Evolutionary conservation across 768 basidiomycete species (phyloP), one percentile per base, ranked within the genome.

Genomic region (Lactifluus echinatus): DNA sequence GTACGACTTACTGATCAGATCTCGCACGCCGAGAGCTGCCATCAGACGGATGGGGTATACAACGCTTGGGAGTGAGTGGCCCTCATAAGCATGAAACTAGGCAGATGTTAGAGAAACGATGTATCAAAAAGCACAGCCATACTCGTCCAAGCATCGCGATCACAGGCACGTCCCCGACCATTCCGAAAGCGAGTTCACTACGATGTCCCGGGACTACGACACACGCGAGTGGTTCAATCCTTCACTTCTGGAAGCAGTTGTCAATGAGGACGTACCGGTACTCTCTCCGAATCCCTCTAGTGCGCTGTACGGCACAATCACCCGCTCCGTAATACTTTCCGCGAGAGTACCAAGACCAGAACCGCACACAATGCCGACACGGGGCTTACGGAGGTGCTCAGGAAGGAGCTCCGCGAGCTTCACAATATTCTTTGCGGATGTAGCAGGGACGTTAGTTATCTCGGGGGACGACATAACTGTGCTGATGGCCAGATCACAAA

Each of bases 71-170:
- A 91, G 73, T 24, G 75, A 69, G 65, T 92, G 83, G 2, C 93
- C 93, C 71, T 95, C 92, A 62, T 93, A 95, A 1, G 81, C 76
- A 68, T 92, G 90, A 64, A 92, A 87, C 89, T 91, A 63, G 53
- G 19, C 53, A 56, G 51, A 42, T 26, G 36, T 54, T 36, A 45
- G 33, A 10, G 19, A 23, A 8, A 45, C 26, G 4, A 15, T 5
- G 28, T 6, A 11, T 10, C 26, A 17, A 17, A 31, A 12, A 31
- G 1, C 14, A 26, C 12, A 43, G 17, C 69, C 81, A 53, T 64
- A 89, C 89, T 67, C 93, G 76, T 57, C 92, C 92, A 29, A 94
- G 82, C 87, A 93, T 93, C 10, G 85, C 89, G 3, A 94, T 89
- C 11, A 89, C 91, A 0, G 93, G 87, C 0, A 87, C 77, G n/a